These are phyloP conservation scores for Aspergillus viridinutans DNA, from an alignment of 2,329 filamentous ascomycete species.

Conservation along the genomic window DNA sequence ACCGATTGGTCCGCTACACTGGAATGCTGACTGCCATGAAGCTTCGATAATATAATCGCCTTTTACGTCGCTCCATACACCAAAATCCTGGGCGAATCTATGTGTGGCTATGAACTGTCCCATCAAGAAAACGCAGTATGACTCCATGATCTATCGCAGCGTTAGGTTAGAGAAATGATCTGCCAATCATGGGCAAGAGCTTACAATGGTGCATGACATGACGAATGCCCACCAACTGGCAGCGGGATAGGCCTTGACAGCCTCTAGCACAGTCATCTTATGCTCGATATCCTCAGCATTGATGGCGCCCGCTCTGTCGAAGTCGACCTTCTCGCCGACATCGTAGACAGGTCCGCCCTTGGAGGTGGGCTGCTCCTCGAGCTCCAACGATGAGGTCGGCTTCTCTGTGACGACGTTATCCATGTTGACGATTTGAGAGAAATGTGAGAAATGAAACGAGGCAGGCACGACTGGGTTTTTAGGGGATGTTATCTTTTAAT, in stretches of 20 bases:
- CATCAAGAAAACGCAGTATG: slow-evolving; percentile 60
- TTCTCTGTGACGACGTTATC: no score
- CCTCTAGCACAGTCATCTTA: slow-evolving; percentile 43
- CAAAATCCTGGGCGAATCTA: slow-evolving; percentile 34
- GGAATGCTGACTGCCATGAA: no score
- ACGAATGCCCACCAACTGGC: slow-evolving; percentile 54
- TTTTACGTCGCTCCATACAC: no score
- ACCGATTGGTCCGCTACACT: slow-evolving; percentile 46
- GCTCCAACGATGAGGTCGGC: no score
- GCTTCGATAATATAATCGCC: no score
- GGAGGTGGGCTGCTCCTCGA: no score
- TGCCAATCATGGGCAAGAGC: slow-evolving; percentile 20
- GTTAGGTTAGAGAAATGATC: slow-evolving; percentile 20
- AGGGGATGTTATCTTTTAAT: no score
- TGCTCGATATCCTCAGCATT: slow-evolving; percentile 55
- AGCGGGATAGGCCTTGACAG: slow-evolving; percentile 50
- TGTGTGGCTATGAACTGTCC: slow-evolving; percentile 54
- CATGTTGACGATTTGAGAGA: no score
- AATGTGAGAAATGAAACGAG: no score
- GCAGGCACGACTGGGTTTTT: no score
- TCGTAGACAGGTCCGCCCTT: no score
- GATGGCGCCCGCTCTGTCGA: slow-evolving; percentile 32
- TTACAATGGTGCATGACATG: slow-evolving; percentile 55
- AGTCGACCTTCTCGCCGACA: no score
- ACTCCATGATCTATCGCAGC: slow-evolving; percentile 56